phyloP scores from a whole-genome alignment of 2,329 filamentous ascomycete genomes.

The Aspergillus amoenus region DNA sequence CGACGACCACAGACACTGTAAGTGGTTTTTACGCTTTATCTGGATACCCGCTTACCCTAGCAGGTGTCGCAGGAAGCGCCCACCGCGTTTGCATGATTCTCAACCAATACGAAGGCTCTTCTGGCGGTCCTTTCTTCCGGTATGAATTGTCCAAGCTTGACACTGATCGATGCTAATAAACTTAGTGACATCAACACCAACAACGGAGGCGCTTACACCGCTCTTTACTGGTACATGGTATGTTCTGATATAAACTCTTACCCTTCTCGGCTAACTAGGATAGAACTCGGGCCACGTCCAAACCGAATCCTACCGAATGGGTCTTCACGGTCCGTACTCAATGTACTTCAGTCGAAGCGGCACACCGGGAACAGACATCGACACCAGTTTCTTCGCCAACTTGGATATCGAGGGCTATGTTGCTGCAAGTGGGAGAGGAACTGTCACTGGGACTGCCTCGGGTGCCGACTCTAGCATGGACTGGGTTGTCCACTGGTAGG shows the following conservation, averaged over 20 bases:
- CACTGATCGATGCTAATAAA: not conserved
- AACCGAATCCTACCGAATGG: conserved; percentile 62
- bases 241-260: not conserved
- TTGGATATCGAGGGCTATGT: conserved; percentile 61
- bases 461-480: conserved; percentile 56
- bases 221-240: conserved; percentile 66
- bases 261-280: not conserved
- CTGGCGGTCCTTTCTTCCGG: conserved; percentile 66
- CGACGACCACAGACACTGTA: conserved; percentile 64
- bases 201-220: conserved; percentile 57
- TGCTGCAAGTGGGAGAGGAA: conserved; percentile 55
- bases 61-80: conserved; percentile 33
- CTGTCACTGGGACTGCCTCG: conserved; percentile 60
- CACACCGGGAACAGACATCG: conserved; percentile 51
- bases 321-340: conserved; percentile 66
- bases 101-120: conserved; percentile 59
- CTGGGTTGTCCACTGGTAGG: conserved; percentile 62
- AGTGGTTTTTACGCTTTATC: not conserved
- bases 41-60: not conserved
- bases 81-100: conserved; percentile 63
- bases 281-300: conserved; percentile 63
- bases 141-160: conserved; percentile 15
- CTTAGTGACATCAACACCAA: conserved; percentile 62
- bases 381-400: conserved; percentile 60
- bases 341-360: conserved; percentile 61